Base-by-base conservation (phyloP, 305 asterid species). In the Ilex paraguariensis region DNA sequence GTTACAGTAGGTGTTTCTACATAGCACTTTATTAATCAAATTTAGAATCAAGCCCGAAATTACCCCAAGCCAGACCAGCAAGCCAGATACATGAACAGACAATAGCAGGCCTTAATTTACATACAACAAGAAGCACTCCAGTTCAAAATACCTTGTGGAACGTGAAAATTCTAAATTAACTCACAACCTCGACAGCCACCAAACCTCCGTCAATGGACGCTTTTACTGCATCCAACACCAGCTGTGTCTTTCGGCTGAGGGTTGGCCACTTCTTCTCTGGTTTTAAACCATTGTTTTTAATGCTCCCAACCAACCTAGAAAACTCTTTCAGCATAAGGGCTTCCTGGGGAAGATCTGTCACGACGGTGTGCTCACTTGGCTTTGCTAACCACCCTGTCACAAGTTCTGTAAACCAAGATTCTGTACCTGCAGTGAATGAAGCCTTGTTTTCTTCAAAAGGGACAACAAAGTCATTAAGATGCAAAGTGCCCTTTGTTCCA, bases 261-360 rank as follows among this genome's bases (percentile, higher is more conserved):
- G 65, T 67, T 5, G 87, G 84, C 97, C 98, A 88, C 61, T 82
- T 87, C 75, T 77, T 75, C 81, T 87, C 93, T 1, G 95, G 92
- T 40, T 75, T 75, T 0, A 63, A 75, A n/a, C 93, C 95, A 1
- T 71, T 75, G 16, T 54, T 65, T 63, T 78, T 81, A 39, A 91
- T 68, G 40, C 76, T 40, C 10, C 67, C 73, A 6, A 88, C 95
- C 61, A 87, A 66, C 31, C 85, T 72, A 30, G 82, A 73, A 57
- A 91, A 88, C 74, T 85, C 95, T 55, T 48, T 75, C 69, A 91
- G 77, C 95, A 88, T 79, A 11, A 78, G 80, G 13, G 81, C 96
- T 73, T 91, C 98, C 60, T 91, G 98, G 32, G 95, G 93, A 63
- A 81, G 81, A 53, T 82, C 95, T 0, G 87, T 81, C 0, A n/a